These are phyloP conservation scores for Panus rudis DNA, from an alignment of 768 basidiomycete species.

Conservation along the genomic window DNA sequence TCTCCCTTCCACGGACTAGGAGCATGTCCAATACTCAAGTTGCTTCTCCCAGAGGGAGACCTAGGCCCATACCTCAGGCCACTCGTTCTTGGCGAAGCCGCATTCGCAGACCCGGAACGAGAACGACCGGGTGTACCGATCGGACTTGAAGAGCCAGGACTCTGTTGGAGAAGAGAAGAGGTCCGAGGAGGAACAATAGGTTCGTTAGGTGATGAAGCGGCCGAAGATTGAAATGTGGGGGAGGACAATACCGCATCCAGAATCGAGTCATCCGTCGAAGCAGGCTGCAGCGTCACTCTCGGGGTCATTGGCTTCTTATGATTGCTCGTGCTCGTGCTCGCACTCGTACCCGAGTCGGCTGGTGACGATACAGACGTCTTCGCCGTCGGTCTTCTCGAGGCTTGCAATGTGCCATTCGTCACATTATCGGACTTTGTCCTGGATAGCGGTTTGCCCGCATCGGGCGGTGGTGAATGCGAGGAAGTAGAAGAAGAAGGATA, in stretches of 20 bases:
- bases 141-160: too few relatives aligned
- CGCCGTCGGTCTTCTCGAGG: constrained; percentile 9
- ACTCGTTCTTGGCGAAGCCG: constrained; percentile 6
- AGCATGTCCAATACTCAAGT: too few relatives aligned
- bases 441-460: neutral
- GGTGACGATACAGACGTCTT: too few relatives aligned
- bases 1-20: too few relatives aligned
- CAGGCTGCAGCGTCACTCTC: constrained; percentile 17
- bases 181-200: constrained; percentile 43
- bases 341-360: too few relatives aligned
- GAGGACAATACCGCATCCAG: constrained; percentile 9
- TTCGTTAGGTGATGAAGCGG: constrained; percentile 20
- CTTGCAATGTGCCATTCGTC: too few relatives aligned
- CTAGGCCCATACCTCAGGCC: constrained; percentile 18
- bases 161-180: constrained; percentile 44
- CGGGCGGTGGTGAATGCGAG: too few relatives aligned
- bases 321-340: too few relatives aligned
- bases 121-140: constrained; percentile 13
- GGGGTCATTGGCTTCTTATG: constrained; percentile 14
- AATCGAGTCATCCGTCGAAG: constrained; percentile 12
- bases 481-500: constrained; percentile 30
- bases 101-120: constrained; percentile 15
- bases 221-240: constrained; percentile 7
- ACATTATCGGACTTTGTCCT: too few relatives aligned
- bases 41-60: constrained; percentile 14